Percentiles rank a stretch among this genome's conserved stretches.
Evolutionary conservation across 1,284 basidiomycete genomes (phyloP).

Genomic region (Rhodotorula sp.): DNA sequence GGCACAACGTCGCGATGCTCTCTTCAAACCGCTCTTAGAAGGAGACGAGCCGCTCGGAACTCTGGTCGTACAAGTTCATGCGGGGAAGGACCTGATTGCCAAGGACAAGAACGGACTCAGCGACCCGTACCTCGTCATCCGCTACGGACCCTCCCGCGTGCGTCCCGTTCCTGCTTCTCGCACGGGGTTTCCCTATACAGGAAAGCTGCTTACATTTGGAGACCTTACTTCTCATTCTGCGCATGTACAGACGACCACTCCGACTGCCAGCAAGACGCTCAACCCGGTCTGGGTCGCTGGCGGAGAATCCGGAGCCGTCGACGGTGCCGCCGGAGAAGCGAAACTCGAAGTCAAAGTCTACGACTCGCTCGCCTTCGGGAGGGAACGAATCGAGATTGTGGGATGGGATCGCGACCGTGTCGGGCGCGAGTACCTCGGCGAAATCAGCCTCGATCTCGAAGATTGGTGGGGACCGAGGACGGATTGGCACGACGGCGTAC

Average conservation of each 20-base stretch:
- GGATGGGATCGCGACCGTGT: slow-evolving; percentile 84
- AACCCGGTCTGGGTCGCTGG: slow-evolving; percentile 64
- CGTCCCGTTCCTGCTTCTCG: background rate
- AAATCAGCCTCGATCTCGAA: slow-evolving; percentile 70
- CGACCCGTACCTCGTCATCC: slow-evolving; percentile 49
- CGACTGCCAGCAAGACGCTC: slow-evolving; percentile 74
- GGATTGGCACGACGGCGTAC: slow-evolving; percentile 45
- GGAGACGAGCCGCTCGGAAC: slow-evolving; percentile 48
- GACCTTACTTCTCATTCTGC: slow-evolving; percentile 35
- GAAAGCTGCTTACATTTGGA: no score
- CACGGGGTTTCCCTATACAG: no score
- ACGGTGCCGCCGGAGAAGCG: slow-evolving; percentile 61
- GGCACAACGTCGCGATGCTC: slow-evolving; percentile 2
- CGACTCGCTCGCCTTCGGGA: slow-evolving; percentile 27
- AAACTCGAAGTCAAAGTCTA: slow-evolving; percentile 83
- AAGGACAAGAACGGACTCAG: slow-evolving; percentile 55
- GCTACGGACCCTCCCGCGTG: slow-evolving; percentile 26
- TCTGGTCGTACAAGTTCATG: slow-evolving; percentile 52
- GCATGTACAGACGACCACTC: slow-evolving; percentile 71
- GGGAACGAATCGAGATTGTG: slow-evolving; percentile 66
- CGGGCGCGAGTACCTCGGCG: slow-evolving; percentile 73
- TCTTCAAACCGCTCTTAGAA: slow-evolving; percentile 37
- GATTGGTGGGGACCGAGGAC: slow-evolving; percentile 69
- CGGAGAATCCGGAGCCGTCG: slow-evolving; percentile 26
- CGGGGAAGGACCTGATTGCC: slow-evolving; percentile 52